Evolutionary conservation across 257 asterid genomes (phyloP).

Genomic region (Avicennia marina): DNA sequence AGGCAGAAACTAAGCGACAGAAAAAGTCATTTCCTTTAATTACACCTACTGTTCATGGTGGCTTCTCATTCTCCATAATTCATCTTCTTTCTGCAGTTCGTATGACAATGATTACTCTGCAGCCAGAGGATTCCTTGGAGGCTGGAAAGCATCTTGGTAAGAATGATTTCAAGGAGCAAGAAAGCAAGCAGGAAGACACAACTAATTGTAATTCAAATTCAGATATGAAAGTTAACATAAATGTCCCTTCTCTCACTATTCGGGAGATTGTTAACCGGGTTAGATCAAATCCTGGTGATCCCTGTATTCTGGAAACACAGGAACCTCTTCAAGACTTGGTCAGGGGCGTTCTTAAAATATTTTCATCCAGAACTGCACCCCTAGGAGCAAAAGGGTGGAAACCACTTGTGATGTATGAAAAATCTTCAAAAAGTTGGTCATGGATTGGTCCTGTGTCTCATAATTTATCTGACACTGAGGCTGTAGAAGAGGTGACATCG

Average conservation of each 20-base stretch:
- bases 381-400: constrained; percentile 99
- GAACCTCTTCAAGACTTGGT: constrained; percentile 97
- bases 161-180: constrained; percentile 46
- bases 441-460: constrained; percentile 82
- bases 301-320: constrained; percentile 91
- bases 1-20: constrained; percentile 59
- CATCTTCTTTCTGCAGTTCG: constrained; percentile 99
- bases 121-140: constrained; percentile 69
- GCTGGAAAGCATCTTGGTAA: constrained; percentile 38
- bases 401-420: constrained; percentile 80
- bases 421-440: constrained; percentile 76
- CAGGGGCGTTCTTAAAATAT: constrained; percentile 91
- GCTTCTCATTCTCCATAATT: constrained; percentile 85
- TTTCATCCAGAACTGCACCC: constrained; percentile 91
- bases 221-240: constrained; percentile 33
- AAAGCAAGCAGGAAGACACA: constrained; percentile 36
- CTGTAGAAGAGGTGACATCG: constrained; percentile 75
- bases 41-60: constrained; percentile 82
- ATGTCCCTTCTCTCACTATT: constrained; percentile 63
- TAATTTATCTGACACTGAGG: constrained; percentile 47
- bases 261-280: constrained; percentile 88
- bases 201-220: constrained; percentile 34
- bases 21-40: constrained; percentile 74
- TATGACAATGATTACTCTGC: constrained; percentile 65
- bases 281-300: constrained; percentile 86